A percentile compares a stretch with the other conserved stretches of the same genome.
These are phyloP conservation scores for Phytopythium kandeliae DNA, from an alignment of 352 stramenopile species.

Conservation along the genomic window DNA sequence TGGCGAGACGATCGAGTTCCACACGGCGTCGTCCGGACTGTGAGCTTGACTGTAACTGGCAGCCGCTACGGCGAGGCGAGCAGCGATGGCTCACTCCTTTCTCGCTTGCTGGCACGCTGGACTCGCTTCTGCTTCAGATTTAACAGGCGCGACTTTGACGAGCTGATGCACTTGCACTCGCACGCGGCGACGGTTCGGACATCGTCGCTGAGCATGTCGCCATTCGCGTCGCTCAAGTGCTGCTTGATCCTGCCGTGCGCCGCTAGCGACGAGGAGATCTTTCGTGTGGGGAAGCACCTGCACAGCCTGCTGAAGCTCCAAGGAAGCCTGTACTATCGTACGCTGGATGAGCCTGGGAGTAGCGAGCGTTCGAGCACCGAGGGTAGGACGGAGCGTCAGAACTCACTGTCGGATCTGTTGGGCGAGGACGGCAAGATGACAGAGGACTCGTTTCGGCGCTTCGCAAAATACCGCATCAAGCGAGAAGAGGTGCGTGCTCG, in stretches of 20 bases:
- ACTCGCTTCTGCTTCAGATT: constrained; percentile 28
- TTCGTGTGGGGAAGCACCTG: constrained; percentile 66
- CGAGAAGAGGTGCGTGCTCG: constrained; percentile 45
- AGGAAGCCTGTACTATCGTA: constrained; percentile 62
- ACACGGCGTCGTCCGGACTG: constrained; percentile 41
- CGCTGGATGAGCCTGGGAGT: constrained; percentile 13
- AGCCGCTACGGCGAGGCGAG: no score
- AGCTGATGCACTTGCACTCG: constrained; percentile 69
- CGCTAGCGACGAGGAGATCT: constrained; percentile 55
- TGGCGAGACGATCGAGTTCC: constrained; percentile 59
- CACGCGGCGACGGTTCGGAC: constrained; percentile 29
- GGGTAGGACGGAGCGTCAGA: no score
- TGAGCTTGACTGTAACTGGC: constrained; percentile 18
- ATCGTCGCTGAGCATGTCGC: constrained; percentile 24
- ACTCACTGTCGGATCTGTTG: constrained; percentile 20
- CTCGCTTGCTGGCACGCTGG: neutral
- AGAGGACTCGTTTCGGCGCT: constrained; percentile 64
- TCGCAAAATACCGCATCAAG: constrained; percentile 59
- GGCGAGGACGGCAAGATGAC: constrained; percentile 53
- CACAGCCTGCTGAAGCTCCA: constrained; percentile 60
- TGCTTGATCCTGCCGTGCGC: constrained; percentile 60
- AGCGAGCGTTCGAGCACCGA: constrained; percentile 1
- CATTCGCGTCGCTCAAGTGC: constrained; percentile 48
- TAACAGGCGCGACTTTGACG: constrained; percentile 64
- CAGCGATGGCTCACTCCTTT: neutral